These are phyloP conservation scores for Hygrocybe punicea DNA, from an alignment of 768 basidiomycete species.

Conservation along the genomic window DNA sequence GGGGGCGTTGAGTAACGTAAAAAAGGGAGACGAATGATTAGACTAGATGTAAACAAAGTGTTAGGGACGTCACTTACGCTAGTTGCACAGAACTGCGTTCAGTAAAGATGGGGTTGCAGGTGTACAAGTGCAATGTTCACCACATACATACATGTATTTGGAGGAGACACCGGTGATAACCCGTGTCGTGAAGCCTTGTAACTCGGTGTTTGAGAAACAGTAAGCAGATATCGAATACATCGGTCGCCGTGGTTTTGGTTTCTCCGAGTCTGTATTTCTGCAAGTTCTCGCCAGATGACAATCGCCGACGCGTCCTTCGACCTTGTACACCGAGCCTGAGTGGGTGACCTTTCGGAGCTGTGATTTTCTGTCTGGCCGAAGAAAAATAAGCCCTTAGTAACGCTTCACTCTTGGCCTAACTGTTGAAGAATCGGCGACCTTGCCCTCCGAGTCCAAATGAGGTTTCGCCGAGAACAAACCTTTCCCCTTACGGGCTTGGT, in stretches of 20 bases:
- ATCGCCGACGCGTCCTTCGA: too few species aligned
- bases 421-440: slow-evolving; percentile 25
- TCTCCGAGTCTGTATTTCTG: slow-evolving; percentile 16
- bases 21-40: too few species aligned
- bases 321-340: too few species aligned
- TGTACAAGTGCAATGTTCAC: slow-evolving; percentile 15
- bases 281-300: background rate
- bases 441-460: slow-evolving; percentile 36
- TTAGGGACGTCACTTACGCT: too few species aligned
- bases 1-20: background rate
- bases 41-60: too few species aligned
- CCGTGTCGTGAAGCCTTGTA: slow-evolving; percentile 25
- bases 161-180: slow-evolving; percentile 22
- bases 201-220: slow-evolving; percentile 24
- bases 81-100: too few species aligned
- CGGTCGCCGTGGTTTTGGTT: slow-evolving; percentile 19
- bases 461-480: slow-evolving; percentile 35
- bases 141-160: slow-evolving; percentile 25
- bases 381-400: slow-evolving; percentile 18
- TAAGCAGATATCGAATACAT: slow-evolving; percentile 30
- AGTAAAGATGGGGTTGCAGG: background rate
- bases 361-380: slow-evolving; percentile 15
- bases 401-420: too few species aligned
- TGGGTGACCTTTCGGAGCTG: too few species aligned
- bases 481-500: slow-evolving; percentile 24